phyloP scores from a whole-genome alignment of 768 basidiomycete species.

The Xerocomellus chrysenteron region DNA sequence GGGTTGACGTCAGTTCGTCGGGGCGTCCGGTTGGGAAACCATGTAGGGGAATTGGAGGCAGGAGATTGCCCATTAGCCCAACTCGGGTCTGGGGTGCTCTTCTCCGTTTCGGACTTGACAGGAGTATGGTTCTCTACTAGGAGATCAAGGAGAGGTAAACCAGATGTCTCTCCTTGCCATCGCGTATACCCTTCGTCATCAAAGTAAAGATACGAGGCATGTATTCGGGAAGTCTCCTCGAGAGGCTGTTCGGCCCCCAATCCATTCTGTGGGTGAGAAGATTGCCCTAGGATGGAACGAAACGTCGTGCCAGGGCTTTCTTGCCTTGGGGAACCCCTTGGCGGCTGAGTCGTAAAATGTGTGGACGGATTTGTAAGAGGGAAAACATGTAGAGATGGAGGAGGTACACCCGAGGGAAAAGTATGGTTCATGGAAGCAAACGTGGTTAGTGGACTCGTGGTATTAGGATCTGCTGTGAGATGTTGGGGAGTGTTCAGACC shows the following conservation, averaged over 20 bases:
- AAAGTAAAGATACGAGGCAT: slow-evolving; percentile 81
- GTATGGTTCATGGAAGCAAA: slow-evolving; percentile 41
- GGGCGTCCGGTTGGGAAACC: slow-evolving; percentile 84
- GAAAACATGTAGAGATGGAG: slow-evolving; percentile 73
- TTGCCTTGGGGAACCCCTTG: slow-evolving; percentile 43
- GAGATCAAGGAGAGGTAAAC: slow-evolving; percentile 83
- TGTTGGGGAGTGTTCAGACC: slow-evolving; percentile 38
- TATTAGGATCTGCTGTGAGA: slow-evolving; percentile 34
- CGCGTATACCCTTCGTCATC: slow-evolving; percentile 86
- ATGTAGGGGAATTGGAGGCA: slow-evolving; percentile 44
- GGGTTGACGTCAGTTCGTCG: slow-evolving; percentile 80
- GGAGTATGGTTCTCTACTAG: slow-evolving; percentile 69
- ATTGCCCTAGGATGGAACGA: slow-evolving; percentile 39
- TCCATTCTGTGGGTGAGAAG: slow-evolving; percentile 28
- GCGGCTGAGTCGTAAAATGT: slow-evolving; percentile 58
- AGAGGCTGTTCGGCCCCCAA: slow-evolving; percentile 42
- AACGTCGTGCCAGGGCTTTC: slow-evolving; percentile 45
- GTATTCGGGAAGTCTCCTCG: slow-evolving; percentile 62
- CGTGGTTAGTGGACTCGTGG: slow-evolving; percentile 35
- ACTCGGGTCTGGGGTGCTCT: slow-evolving; percentile 24
- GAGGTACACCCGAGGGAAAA: slow-evolving; percentile 64
- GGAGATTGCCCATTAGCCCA: slow-evolving; percentile 34
- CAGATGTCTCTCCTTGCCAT: slow-evolving; percentile 93
- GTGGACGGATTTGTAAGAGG: slow-evolving; percentile 81
- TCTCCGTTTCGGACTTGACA: slow-evolving; percentile 35